Evolutionary conservation across 306 rosid genomes (phyloP), one percentile per base, ranked within the genome.

Genomic region (Ammopiptanthus mongolicus): DNA sequence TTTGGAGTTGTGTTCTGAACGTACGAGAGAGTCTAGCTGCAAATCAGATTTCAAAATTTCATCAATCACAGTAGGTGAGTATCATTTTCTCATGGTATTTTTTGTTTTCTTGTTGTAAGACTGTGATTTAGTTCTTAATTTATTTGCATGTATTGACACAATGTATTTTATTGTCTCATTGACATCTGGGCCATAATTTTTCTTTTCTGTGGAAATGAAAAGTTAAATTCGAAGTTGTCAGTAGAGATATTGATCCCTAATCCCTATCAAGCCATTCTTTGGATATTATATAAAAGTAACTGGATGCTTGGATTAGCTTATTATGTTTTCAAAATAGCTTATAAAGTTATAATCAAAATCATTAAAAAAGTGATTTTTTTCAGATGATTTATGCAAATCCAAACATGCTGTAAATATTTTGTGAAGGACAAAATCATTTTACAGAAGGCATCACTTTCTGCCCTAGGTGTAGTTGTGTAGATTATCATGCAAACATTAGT

Each of bases 1-100:
- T 78, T 73, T 96, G 90, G 98, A 78, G 81, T 86, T 81, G 10
- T 77, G 79, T 86, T 84, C 96, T 65, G 85, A 80, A 75, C 60
- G 33, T 9, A 46, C 63, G 58, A 87, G 84, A 62, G 91, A 87
- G 83, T 82, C 81, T 71, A 76, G 74, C 71, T 19, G 78, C 82
- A 78, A 80, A 81, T 74, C 65, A 47, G 86, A 65, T 82, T 83
- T 71, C 13, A 82, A 79, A 53, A 53, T 48, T 73, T 63, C 68
- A 69, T 61, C 81, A 19, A 51, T 69, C 37, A 51, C 39, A 12
- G 78, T 58, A 47, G 97, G 97, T 92, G 81, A 88, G 87, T 64
- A 64, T 75, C 31, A 67, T 39, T 76, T 67, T 14, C 74, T 52
- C 13, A 33, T 65, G 6, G 29, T 71, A 19, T 19, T 50, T 64